Evolutionary conservation across 371 early-diverging fungal genomes (phyloP).

Genomic region (Rhizopus stolonifer): DNA sequence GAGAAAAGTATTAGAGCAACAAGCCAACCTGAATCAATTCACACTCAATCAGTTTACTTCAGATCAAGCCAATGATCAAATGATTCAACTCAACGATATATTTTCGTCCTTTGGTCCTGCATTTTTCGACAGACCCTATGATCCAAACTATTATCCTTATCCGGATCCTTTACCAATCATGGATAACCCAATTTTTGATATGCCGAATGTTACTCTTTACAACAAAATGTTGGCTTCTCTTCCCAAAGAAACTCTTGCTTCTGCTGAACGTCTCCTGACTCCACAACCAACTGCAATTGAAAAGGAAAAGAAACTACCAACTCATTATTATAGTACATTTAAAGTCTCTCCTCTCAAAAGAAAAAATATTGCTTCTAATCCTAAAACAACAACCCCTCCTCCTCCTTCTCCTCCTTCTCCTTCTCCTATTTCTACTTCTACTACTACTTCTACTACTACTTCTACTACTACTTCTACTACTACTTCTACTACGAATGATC

Average conservation of each 20-base stretch:
- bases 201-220: constrained; percentile 32
- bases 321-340: constrained; percentile 25
- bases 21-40: constrained; percentile 7
- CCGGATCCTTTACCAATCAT: neutral
- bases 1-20: constrained; percentile 8
- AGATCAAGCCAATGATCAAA: constrained; percentile 45
- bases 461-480: neutral
- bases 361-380: too few species aligned
- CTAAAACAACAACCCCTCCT: too few species aligned
- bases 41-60: constrained; percentile 35
- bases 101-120: neutral
- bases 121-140: too few species aligned
- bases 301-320: neutral
- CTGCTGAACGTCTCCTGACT: constrained; percentile 34
- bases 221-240: constrained; percentile 39
- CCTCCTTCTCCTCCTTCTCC: too few species aligned
- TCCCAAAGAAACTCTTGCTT: constrained; percentile 35
- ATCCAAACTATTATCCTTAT: too few species aligned
- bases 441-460: constrained; percentile 2
- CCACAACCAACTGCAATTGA: constrained; percentile 5
- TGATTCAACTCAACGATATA: constrained; percentile 36
- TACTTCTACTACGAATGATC: neutral
- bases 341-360: neutral
- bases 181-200: constrained; percentile 6
- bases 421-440: neutral